Evolutionary conservation across 441 rosid genomes (phyloP).

Genomic region (Populus hybrid): DNA sequence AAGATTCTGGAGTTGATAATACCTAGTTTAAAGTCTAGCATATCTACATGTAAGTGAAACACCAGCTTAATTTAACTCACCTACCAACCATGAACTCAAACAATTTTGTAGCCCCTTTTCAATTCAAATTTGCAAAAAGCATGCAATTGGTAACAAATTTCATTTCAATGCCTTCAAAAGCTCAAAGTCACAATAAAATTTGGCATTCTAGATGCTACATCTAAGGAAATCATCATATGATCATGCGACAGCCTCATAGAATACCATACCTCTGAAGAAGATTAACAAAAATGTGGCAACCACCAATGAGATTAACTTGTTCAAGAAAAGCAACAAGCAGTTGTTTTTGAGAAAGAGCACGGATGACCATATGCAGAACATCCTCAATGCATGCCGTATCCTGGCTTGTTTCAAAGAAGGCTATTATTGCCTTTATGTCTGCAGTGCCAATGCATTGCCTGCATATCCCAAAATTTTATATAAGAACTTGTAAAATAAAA

Average conservation of each 20-base stretch:
- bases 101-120: background rate
- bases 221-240: background rate
- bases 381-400: conserved; percentile 96
- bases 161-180: background rate
- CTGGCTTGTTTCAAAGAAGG: conserved; percentile 89
- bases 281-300: conserved; percentile 86
- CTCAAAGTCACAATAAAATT: background rate
- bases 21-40: background rate
- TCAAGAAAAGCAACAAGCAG: conserved; percentile 83
- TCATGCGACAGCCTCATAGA: background rate
- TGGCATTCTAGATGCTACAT: background rate
- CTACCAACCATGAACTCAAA: background rate
- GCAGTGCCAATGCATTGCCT: conserved; percentile 71
- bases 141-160: background rate
- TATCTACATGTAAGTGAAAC: background rate
- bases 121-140: background rate
- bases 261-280: conserved; percentile 80
- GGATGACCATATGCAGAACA: conserved; percentile 90
- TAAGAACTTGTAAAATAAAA: conserved; percentile 8
- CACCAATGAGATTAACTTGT: conserved; percentile 84
- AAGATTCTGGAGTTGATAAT: background rate
- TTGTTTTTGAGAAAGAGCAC: conserved; percentile 77
- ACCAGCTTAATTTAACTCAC: background rate
- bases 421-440: conserved; percentile 75
- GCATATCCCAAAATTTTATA: conserved; percentile 28